Evolutionary conservation across 805 yeast genomes (phyloP).

Genomic region (Candida patagonica): DNA sequence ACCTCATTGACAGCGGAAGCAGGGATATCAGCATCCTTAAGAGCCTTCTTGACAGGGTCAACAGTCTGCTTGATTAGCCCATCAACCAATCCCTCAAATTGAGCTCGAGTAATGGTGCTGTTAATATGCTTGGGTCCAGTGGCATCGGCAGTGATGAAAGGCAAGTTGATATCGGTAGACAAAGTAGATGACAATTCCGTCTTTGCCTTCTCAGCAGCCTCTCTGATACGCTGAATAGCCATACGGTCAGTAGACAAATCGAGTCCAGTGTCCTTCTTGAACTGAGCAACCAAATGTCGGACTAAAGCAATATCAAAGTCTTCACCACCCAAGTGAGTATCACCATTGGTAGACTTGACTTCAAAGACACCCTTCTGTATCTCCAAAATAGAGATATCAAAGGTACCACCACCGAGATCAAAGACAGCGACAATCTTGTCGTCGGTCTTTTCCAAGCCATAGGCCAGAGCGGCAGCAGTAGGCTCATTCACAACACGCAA

Average conservation of each 20-base stretch:
- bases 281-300: conserved; percentile 69
- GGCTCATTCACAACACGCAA: conserved; percentile 87
- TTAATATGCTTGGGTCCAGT: conserved; percentile 72
- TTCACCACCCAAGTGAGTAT: conserved; percentile 89
- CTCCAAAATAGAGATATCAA: conserved; percentile 92
- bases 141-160: conserved; percentile 82
- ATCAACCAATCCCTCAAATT: conserved; percentile 58
- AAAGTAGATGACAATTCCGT: conserved; percentile 71
- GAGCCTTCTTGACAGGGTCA: conserved; percentile 71
- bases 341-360: conserved; percentile 96
- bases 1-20: conserved; percentile 67
- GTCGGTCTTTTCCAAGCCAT: conserved; percentile 73
- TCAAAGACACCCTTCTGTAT: conserved; percentile 97
- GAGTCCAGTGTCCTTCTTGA: conserved; percentile 65
- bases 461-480: conserved; percentile 96
- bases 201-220: conserved; percentile 86
- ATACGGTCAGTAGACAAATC: conserved; percentile 57
- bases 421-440: conserved; percentile 87
- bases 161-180: conserved; percentile 67
- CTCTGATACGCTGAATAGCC: conserved; percentile 81
- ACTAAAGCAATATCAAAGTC: conserved; percentile 83
- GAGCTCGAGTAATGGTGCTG: conserved; percentile 57
- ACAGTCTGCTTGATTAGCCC: conserved; percentile 64
- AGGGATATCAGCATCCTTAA: conserved; percentile 67
- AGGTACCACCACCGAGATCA: conserved; percentile 98